Conservation (phyloP, 805 yeast genomes). For the Zygosaccharomyces gambellarensis region DNA sequence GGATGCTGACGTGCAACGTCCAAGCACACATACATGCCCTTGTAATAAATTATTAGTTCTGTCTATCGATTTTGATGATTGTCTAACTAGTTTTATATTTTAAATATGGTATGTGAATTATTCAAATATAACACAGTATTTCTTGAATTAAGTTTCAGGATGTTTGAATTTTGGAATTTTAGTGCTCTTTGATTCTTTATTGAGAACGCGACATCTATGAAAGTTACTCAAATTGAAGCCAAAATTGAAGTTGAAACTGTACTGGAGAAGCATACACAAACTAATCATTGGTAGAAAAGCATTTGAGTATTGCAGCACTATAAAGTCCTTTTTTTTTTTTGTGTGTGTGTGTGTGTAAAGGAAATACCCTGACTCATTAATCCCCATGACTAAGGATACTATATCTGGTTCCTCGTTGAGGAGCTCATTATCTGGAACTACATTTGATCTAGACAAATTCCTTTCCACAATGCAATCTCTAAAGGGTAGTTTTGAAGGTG, state of each 20-base stretch:
- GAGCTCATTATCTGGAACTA: slow-evolving; percentile 1
- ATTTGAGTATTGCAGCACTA: too few species aligned
- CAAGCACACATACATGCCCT: background rate
- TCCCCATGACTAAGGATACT: background rate
- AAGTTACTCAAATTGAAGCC: background rate
- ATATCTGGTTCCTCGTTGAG: background rate
- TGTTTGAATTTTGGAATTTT: background rate
- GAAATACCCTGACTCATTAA: background rate
- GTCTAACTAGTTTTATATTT: background rate
- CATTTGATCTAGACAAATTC: slow-evolving; percentile 8
- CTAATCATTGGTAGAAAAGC: too few species aligned
- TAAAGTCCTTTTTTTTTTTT: too few species aligned
- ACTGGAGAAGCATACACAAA: too few species aligned
- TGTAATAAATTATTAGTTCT: background rate
- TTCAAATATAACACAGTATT: background rate
- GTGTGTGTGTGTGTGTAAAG: background rate
- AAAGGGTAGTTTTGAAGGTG: slow-evolving; percentile 24
- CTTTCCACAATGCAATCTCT: slow-evolving; percentile 6
- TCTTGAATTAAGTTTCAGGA: background rate
- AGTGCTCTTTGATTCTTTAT: background rate
- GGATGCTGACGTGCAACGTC: background rate
- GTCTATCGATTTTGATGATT: background rate
- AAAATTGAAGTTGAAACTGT: background rate
- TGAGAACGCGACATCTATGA: background rate
- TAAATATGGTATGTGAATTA: background rate